Base-by-base conservation (phyloP, 306 rosid species). In the Psophocarpus tetragonolobus region DNA sequence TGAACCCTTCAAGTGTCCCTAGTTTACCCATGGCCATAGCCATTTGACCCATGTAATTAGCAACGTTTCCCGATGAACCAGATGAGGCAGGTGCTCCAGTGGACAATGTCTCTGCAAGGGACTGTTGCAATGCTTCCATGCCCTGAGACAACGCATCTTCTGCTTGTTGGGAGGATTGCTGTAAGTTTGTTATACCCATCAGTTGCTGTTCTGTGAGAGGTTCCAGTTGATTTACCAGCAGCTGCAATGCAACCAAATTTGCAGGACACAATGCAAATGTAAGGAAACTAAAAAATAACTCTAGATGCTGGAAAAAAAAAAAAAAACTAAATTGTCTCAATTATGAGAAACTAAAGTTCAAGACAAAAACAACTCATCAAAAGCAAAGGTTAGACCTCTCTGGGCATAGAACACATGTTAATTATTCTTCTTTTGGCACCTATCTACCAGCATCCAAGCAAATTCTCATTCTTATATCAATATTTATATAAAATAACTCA, bases 91-190 rank as follows among this genome's bases (percentile, higher is more conserved):
- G 92, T 54, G 88, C 47, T 51, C 92, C 95, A 9, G 87, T 85
- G 39, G 91, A 86, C 74, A 93, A 79, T 27, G 95, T 91, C 83
- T 93, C 97, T 1, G 94, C 76, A 10, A 93, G 88, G 54, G 97
- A 91, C 71, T 91, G 98, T 64, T 91, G 98, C 90, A 93, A 84
- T 47, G 96, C 96, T 68, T 93, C 98, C 98, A 91, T 91, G 54
- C 98, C 98, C 77, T 93, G 98, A 51, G 97, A 93, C 86, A 93
- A 80, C 9, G 98, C 98, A 77, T 93, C 98, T 84, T 93, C 98
- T 1, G 95, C 98, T 66, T 93, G 93, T 77, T 93, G 98, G 39
- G 98, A 93, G 2, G 98, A 89, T 45, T 89, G 93, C 84, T 91
- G 98, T 82, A 93, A 84, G 87, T 90, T 93, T 26, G 84, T 88